These are phyloP conservation scores for Dioscorea alata DNA, from an alignment of 106 monocot genomes.

Conservation along the genomic window DNA sequence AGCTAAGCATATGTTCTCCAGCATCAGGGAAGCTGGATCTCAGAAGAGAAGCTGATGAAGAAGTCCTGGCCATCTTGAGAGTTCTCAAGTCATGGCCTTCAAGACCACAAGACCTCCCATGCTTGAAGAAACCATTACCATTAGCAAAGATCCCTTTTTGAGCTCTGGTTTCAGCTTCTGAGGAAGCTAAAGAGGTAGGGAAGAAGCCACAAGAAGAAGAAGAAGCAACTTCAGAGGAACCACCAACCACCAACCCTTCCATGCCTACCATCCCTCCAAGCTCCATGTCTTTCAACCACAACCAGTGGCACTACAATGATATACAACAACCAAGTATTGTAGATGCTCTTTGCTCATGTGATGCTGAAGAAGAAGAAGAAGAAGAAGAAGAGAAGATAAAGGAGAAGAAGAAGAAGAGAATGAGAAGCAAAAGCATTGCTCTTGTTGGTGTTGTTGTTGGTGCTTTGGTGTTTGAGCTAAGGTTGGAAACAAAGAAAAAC, in stretches of 20 bases:
- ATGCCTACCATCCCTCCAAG: slow-evolving; percentile 29
- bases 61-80: slow-evolving; percentile 21
- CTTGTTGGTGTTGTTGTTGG: too few species aligned
- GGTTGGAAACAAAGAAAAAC: too few species aligned
- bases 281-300: slow-evolving; percentile 8
- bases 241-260: slow-evolving; percentile 20
- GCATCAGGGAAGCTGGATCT: slow-evolving; percentile 43
- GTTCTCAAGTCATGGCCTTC: slow-evolving; percentile 32
- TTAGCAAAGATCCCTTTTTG: slow-evolving; percentile 33
- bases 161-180: slow-evolving; percentile 16
- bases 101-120: slow-evolving; percentile 20
- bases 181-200: slow-evolving; percentile 14
- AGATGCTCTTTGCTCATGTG: slow-evolving; percentile 17
- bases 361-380: not conserved
- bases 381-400: slow-evolving; percentile 1
- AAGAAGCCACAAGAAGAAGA: not conserved
- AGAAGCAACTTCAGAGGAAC: slow-evolving; percentile 14
- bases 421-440: too few species aligned
- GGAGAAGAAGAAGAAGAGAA: not conserved
- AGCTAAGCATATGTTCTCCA: slow-evolving; percentile 84
- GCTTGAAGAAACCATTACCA: slow-evolving; percentile 34
- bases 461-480: too few species aligned
- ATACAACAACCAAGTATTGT: not conserved
- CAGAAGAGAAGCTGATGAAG: slow-evolving; percentile 12
- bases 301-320: not conserved